Evolutionary conservation across 768 basidiomycete species (phyloP).

Genomic region (Boletus vermiculosoides): DNA sequence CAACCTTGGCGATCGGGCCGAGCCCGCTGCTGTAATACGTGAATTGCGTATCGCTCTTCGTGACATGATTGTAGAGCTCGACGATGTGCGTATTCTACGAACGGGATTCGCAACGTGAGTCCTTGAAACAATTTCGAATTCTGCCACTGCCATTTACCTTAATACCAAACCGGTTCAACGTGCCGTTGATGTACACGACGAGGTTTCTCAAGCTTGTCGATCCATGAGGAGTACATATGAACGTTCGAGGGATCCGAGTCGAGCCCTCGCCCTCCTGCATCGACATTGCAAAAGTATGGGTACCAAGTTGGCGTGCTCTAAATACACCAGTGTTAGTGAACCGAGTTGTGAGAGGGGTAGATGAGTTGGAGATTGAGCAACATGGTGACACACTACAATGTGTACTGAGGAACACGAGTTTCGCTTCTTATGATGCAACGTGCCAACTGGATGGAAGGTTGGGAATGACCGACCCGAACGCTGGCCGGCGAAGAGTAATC

Average conservation of each 20-base stretch:
- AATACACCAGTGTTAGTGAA: background rate
- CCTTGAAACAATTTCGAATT: background rate
- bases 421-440: slow-evolving; percentile 5
- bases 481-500: background rate
- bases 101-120: background rate
- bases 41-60: slow-evolving; percentile 34
- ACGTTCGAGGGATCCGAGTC: background rate
- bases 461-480: background rate
- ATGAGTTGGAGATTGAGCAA: background rate
- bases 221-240: background rate
- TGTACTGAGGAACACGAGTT: slow-evolving; percentile 10
- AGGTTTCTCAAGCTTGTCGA: slow-evolving; percentile 16
- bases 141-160: slow-evolving; percentile 21
- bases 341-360: no score
- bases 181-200: slow-evolving; percentile 41
- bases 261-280: slow-evolving; percentile 1
- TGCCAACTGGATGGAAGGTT: background rate
- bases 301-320: no score
- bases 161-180: slow-evolving; percentile 38
- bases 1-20: slow-evolving; percentile 34
- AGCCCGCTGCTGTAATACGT: slow-evolving; percentile 44
- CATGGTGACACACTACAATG: background rate
- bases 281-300: slow-evolving; percentile 1
- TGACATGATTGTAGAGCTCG: slow-evolving; percentile 38
- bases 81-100: slow-evolving; percentile 42